Base-by-base conservation (phyloP, 192 early-diverging fungal species). In the Spizellomyces sp. region DNA sequence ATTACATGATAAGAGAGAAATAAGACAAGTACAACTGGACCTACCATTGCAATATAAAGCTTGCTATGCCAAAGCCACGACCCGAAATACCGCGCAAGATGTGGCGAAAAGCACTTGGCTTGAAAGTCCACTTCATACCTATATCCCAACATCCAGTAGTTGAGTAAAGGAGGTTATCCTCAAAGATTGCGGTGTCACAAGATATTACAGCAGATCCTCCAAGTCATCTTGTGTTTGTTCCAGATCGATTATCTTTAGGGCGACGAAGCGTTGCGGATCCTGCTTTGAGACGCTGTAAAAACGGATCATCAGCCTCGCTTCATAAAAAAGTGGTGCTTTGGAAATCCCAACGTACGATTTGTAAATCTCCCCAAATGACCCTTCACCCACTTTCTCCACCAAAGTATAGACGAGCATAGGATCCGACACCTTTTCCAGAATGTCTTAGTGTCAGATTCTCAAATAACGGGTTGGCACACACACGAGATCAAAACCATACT, bases 21-120 rank as follows among this genome's bases (percentile, higher is more conserved):
- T 10, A 9, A 4, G 9, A 2, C 12, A 21, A 17, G 48, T 15
- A 56, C n/a, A 19, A 9, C 9, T 15, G 9, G 9, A 22, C 60
- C 5, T 43, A 72, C 70, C 72, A 77, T 77, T 48, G 75, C 75
- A 12, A 77, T 77, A 45, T 52, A 54, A 22, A 77, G 72, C 62
- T 77, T 77, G 58, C 61, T 68, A 5, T 77, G 15, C 75, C 75
- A 77, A 48, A 77, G 48, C 75, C 75, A 77, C 12, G 75, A 72
- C 45, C 75, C 75, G 60, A 67, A 74, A 43, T 75, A 77, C 27
- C 69, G 50, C 21, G 75, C 72, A n/a, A 77, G 48, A 75, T 75
- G 62, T 45, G 75, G 75, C 21, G 70, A 74, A 43, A 64, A 62
- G 48, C 75, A 77, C 48, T 77, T 77, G 14, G 75, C 75, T 58